Evolutionary conservation across 345 rosid genomes (phyloP), one percentile per base, ranked within the genome.

Genomic region (Acer campestre): DNA sequence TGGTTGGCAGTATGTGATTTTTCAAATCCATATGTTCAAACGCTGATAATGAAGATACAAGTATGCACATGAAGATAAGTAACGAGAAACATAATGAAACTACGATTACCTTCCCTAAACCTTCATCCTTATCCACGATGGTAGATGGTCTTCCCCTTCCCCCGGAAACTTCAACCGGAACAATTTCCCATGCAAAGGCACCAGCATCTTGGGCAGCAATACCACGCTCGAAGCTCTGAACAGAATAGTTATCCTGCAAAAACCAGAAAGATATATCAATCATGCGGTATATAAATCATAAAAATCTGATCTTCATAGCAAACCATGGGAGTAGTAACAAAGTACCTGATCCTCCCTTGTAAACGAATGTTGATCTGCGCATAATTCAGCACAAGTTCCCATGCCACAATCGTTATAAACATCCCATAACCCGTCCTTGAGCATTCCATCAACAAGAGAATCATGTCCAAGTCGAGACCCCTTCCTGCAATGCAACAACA

Each of bases 401-500:
- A 96, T 96, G 56, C 93, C 97, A 86, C 85, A 88, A 78, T 94
- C 94, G 42, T 89, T 91, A 72, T 92, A 94, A 49, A 94, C 97
- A 88, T 96, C 99, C 99, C 99, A 96, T 56, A 96, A 80, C 63
- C 99, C 99, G 86, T 96, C 99, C 79, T 94, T 94, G 58, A 96
- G 67, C 99, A 96, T 91, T 77, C 98, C 99, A 83, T 96, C 99
- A 18, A 96, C 93, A 56, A 96, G 81, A 64, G 94, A 80, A 87
- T 91, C 99, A 84, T 96, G 97, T 75, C 99, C 97, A 76, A 94
- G 85, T 40, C 98, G 94, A 79, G 98, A 96, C 53, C 99, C 99
- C 86, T 94, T 96, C 88, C 99, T 95, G 89, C 82, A 78, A 7
- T 68, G 68, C 20, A 56, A 81, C 22, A 68, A 71, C 11, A 12